Base-by-base conservation (phyloP, 148 eudicot genomes). In the Vaccinium myrtillus region DNA sequence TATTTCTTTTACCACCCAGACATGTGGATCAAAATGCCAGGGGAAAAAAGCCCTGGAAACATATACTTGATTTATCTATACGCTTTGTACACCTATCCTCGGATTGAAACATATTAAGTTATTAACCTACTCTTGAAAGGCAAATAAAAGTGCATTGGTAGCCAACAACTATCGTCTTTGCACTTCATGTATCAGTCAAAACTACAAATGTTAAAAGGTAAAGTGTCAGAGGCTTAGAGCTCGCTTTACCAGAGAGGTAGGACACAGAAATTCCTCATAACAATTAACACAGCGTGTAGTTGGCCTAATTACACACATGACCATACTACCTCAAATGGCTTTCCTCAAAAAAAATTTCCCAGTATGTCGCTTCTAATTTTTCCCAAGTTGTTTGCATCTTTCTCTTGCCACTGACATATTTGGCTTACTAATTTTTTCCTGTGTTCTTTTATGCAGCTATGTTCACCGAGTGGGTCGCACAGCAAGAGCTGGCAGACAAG, bases 381-480 rank as follows among this genome's bases (percentile, higher is more conserved):
- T 12, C 12, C 8, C 1, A 61, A 8, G n/a, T 61, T n/a, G 21
- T 8, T 27, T 11, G 27, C n/a, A 18, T 30, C 43, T 13, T 6
- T 36, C 49, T 79, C 59, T 55, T 79, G 48, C 49, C 19, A 56
- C 23, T 18, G 30, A 43, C 46, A 14, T 27, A 46, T 30, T 48
- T 78, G 30, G n/a, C 43, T 78, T 78, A 15, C 19, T 77, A 39
- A 1, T 53, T 82, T 55, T 63, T 81, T 1, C 63, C 27, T n/a
- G 23, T 59, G 43, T 67, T 54, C 59, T 74, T 27, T 53, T 27
- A 39, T 84, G 81, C 89, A 91, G 90, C 84, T 96, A 96, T 88
- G 93, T 96, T 84, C 99, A 96, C 89, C 94, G 99, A 86, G 99
- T 95, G 15, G 99, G 99, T 90, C 99, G 99, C n/a, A 96, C 99